These are phyloP conservation scores for Fomitopsis schrenkii DNA, from an alignment of 1,284 basidiomycete species.

Conservation along the genomic window DNA sequence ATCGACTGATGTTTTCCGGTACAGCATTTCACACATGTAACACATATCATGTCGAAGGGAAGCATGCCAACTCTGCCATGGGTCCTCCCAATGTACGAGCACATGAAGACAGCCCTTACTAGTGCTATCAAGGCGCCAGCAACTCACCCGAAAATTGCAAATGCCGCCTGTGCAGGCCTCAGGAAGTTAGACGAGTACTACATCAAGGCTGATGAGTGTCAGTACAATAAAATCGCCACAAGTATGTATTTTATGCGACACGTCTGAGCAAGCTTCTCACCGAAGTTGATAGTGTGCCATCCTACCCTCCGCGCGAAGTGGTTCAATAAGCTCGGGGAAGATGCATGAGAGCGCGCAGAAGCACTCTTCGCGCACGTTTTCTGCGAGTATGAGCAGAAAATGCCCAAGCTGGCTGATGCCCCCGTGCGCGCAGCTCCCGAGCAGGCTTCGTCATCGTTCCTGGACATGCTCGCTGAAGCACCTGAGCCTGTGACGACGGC, in stretches of 20 bases:
- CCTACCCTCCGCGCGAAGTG: too few species aligned
- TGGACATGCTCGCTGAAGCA: not conserved
- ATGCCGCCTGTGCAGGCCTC: not conserved
- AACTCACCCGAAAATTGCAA: not conserved
- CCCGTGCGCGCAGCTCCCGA: not conserved
- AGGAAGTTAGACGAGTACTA: not conserved
- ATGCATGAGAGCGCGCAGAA: not conserved
- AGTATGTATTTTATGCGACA: not conserved
- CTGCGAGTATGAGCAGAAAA: not conserved
- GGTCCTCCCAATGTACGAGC: too few species aligned
- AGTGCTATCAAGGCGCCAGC: not conserved
- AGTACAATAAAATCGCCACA: not conserved
- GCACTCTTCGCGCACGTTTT: conserved; percentile 5
- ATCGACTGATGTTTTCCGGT: not conserved
- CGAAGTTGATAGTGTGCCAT: too few species aligned
- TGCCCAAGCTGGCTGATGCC: not conserved
- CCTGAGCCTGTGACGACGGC: not conserved
- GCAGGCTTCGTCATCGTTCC: too few species aligned
- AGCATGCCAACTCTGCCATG: conserved; percentile 1
- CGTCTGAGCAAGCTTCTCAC: too few species aligned
- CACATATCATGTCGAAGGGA: not conserved
- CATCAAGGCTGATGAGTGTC: not conserved
- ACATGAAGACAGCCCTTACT: not conserved
- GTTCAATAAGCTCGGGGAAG: too few species aligned
- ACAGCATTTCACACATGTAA: not conserved